Evolutionary conservation across 805 yeast species (phyloP).

Genomic region (Candida takata): DNA sequence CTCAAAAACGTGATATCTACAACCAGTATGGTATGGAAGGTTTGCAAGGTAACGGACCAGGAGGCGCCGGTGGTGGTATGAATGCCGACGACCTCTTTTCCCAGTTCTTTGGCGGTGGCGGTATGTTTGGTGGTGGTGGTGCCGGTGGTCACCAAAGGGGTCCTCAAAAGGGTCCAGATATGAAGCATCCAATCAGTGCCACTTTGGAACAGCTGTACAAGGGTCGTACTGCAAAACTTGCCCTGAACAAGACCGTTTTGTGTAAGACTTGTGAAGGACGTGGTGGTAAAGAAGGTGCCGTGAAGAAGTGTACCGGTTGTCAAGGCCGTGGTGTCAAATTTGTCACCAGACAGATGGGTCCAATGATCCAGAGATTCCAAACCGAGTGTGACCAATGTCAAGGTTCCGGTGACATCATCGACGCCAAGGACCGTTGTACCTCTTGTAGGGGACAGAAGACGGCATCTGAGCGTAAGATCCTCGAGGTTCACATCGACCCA

Average conservation of each 20-base stretch:
- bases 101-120: slow-evolving; percentile 82
- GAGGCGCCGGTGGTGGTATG: slow-evolving; percentile 59
- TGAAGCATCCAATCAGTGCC: slow-evolving; percentile 79
- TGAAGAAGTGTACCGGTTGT: slow-evolving; percentile 81
- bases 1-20: slow-evolving; percentile 81
- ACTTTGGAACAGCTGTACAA: slow-evolving; percentile 88
- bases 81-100: slow-evolving; percentile 71
- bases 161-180: slow-evolving; percentile 85
- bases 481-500: slow-evolving; percentile 91
- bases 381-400: slow-evolving; percentile 86
- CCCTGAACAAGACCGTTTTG: slow-evolving; percentile 83
- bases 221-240: slow-evolving; percentile 91
- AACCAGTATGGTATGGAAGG: slow-evolving; percentile 95
- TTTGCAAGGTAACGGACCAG: slow-evolving; percentile 68
- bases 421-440: slow-evolving; percentile 83
- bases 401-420: slow-evolving; percentile 86
- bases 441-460: slow-evolving; percentile 87
- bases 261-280: slow-evolving; percentile 89
- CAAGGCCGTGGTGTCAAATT: slow-evolving; percentile 88
- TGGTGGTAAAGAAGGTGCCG: slow-evolving; percentile 92
- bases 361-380: slow-evolving; percentile 97
- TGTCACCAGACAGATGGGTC: slow-evolving; percentile 97
- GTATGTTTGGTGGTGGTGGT: slow-evolving; percentile 44
- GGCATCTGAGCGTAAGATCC: slow-evolving; percentile 77
- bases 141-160: slow-evolving; percentile 67